Base-by-base conservation (phyloP, 371 early-diverging fungal genomes). In the Apophysomyces sp. region DNA sequence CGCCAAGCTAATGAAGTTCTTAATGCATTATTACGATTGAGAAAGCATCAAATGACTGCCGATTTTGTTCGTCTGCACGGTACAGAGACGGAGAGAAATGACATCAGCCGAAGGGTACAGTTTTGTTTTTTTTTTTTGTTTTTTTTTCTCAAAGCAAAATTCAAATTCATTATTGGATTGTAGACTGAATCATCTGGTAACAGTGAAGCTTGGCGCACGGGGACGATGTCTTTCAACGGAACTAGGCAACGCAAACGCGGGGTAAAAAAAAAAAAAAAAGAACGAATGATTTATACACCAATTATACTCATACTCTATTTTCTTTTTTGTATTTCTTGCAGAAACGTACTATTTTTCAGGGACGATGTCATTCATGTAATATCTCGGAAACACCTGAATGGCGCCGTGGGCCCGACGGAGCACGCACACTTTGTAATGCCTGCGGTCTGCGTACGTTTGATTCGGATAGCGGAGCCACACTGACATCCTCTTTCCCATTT, bases 391-490 rank as follows among this genome's bases (percentile, higher is more conserved):
- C 89, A 12, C 87, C 89, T 12, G 86, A 84, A 70, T 89, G 89
- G 89, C 74, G 89, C 54, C 80, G 89, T 39, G 89, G 89, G 12
- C 89, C 88, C 9, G 78, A 84, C 63, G 89, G 89, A 4, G 85
- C 89, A 5, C 74, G 83, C 26, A 87, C 87, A 0, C 65, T 89
- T 2, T 89, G 89, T 54, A 89, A 89, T 71, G 85, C 87, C 8
- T 89, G 89, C 57, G 89, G 89, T 68, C 74, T 28, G 80, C 80
- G 62, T 68, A 68, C 58, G 66, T 72, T 30, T 69, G 80, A 81
- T 15, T 80, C 31, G 28, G n/a, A n/a, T n/a, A n/a, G n/a, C n/a
- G n/a, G n/a, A n/a, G n/a, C n/a, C 36, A 59, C 28, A 54, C 27
- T 34, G 24, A 24, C 24, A 31, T 15, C 31, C 18, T 40, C 21